phyloP scores from a whole-genome alignment of 2,329 filamentous ascomycete genomes.

The Metarhizium anisopliae region DNA sequence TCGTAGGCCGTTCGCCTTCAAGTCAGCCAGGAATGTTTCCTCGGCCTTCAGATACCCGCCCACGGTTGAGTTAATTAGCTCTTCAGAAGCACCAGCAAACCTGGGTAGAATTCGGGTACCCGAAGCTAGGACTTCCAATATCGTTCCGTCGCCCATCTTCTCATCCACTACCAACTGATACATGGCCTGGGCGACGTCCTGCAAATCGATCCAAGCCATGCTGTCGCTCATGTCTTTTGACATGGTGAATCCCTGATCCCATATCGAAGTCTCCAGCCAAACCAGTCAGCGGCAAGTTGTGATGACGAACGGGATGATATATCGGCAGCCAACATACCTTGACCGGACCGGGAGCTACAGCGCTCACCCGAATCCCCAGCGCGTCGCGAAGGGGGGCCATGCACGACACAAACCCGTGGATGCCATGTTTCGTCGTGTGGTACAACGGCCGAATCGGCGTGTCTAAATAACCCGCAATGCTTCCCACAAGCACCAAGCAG shows the following conservation, averaged over 20 bases:
- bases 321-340: slow-evolving; percentile 12
- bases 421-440: slow-evolving; percentile 26
- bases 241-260: slow-evolving; percentile 22
- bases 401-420: slow-evolving; percentile 25
- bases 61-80: slow-evolving; percentile 2
- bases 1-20: slow-evolving; percentile 14
- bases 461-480: slow-evolving; percentile 22
- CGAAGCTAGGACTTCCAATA: slow-evolving; percentile 20
- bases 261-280: slow-evolving; percentile 21
- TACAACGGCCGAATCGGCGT: slow-evolving; percentile 25
- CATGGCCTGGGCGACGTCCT: slow-evolving; percentile 23
- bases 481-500: slow-evolving; percentile 23
- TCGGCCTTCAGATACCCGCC: slow-evolving; percentile 13
- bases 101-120: slow-evolving; percentile 6
- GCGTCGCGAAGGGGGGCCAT: slow-evolving; percentile 20
- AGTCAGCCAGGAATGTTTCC: slow-evolving; percentile 11
- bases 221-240: slow-evolving; percentile 16
- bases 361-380: slow-evolving; percentile 23
- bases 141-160: slow-evolving; percentile 21
- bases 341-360: slow-evolving; percentile 24
- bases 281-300: background rate
- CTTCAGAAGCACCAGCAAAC: background rate
- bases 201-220: slow-evolving; percentile 19
- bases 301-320: background rate
- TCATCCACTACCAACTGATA: slow-evolving; percentile 16